Base-by-base conservation (phyloP, 768 basidiomycete species). In the Hypsizygus marmoreus region DNA sequence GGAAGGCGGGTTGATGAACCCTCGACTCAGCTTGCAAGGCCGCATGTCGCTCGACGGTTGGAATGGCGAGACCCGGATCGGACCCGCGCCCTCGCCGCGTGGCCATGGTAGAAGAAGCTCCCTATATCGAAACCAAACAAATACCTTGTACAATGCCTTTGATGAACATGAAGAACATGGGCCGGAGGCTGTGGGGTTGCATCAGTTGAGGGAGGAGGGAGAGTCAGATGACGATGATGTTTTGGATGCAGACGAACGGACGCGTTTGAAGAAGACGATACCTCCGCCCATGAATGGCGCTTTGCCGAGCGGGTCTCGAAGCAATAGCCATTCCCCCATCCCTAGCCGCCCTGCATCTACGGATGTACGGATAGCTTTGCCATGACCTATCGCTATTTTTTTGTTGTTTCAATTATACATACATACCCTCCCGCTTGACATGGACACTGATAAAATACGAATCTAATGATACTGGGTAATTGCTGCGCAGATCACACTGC, bases 21-120 rank as follows among this genome's bases (percentile, higher is more conserved):
- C 91, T 1, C 81, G 90, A 5, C 73, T 92, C 51, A 88, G 86
- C 57, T 72, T 94, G 42, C 84, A 87, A 48, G 91, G 91, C 32
- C 80, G 92, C 1, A 71, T 84, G 59, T 93, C 91, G 4, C 67
- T 88, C 37, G 94, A 95, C 48, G 82, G 81, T 2, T 91, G 89
- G 88, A 71, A 72, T 47, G 77, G 71, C 16, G 61, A 64, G 22
- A 28, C 30, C 47, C 62, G 37, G 51, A 59, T 49, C 44, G 49
- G 64, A 57, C 59, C 54, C 36, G 56, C 65, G 32, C 61, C 64
- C 29, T 51, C 61, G 34, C 60, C 66, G 42, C 51, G 64, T 46
- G 48, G 62, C 63, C 50, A 91, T 55, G 82, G 80, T 7, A 80
- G 88, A 25, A 75, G 82, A 53, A 75, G 74, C 44, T 85, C 84